Base-by-base conservation (phyloP, 208 protist species). In the Trypanosoma rangeli region DNA sequence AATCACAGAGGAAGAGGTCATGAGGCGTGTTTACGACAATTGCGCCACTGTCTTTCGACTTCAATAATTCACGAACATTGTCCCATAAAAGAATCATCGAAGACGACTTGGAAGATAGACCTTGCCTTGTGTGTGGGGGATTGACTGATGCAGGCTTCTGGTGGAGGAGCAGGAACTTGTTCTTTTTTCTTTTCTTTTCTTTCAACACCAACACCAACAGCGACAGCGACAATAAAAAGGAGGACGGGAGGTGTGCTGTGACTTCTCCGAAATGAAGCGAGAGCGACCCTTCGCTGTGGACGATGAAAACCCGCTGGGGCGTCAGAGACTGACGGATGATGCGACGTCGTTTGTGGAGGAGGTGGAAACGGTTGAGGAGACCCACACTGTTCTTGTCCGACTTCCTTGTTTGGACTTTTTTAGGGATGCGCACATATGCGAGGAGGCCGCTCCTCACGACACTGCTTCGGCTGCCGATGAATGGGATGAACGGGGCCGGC, bases 341-440 rank as follows among this genome's bases (percentile, higher is more conserved):
- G 42, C 18, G 56, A 61, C 49, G 16, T 42, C 28, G 18, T 48
- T 85, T 26, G 49, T 85, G 3, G 84, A 90, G 55, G 80, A 87
- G 54, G 67, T 87, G 18, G 83, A 85, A 5, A 74, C 78, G 18
- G 76, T 86, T 16, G 70, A 74, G 44, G 84, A 86, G 48, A 73
- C 64, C 1, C 39, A 73, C 3, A 52, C 71, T 26, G 64, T 95
- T 10, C 76, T 95, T 13, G 54, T 95, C 20, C 90, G 90, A 3
- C 82, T 95, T 49, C 90, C 90, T 0, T 93, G 78, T 78, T 87
- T 93, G 46, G 90, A 95, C 64, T 93, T 86, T 49, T 95, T 95
- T 64, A 63, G 74, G 0, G 73, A 90, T 52, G 87, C 89, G 8
- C 79, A 87, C 62, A n/a, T 95, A 5, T 95, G 90, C 68, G 90